Conservation (phyloP, 2,329 filamentous ascomycete genomes). For the Sordariomycetes sp. region DNA sequence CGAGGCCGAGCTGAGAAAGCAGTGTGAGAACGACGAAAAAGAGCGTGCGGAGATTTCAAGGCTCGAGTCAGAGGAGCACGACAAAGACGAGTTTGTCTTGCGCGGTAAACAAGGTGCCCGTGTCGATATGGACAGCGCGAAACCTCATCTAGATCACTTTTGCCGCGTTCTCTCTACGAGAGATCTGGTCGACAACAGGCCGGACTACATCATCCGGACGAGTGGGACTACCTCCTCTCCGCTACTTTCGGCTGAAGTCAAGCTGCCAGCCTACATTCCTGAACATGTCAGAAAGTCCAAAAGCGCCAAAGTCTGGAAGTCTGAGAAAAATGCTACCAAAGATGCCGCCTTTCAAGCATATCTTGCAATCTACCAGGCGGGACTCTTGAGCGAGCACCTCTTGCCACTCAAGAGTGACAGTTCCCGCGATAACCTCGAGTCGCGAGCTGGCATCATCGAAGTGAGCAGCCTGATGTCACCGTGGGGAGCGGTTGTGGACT, state of each 20-base stretch:
- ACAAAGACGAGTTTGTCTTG: neutral
- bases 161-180: slow-evolving; percentile 47
- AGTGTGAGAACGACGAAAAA: slow-evolving; percentile 52
- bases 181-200: slow-evolving; percentile 49
- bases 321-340: slow-evolving; percentile 58
- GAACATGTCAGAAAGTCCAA: slow-evolving; percentile 38
- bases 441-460: slow-evolving; percentile 18
- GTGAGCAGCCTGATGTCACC: slow-evolving; percentile 28
- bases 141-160: slow-evolving; percentile 70
- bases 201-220: slow-evolving; percentile 51
- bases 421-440: slow-evolving; percentile 20
- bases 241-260: slow-evolving; percentile 43
- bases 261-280: slow-evolving; percentile 60
- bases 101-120: slow-evolving; percentile 35
- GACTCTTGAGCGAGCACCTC: slow-evolving; percentile 65
- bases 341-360: slow-evolving; percentile 81
- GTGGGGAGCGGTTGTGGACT: slow-evolving; percentile 27
- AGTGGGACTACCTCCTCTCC: slow-evolving; percentile 6
- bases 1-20: slow-evolving; percentile 27
- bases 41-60: slow-evolving; percentile 27
- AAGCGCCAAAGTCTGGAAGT: slow-evolving; percentile 47
- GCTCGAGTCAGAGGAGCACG: slow-evolving; percentile 21
- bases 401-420: slow-evolving; percentile 44
- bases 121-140: slow-evolving; percentile 60
- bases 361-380: slow-evolving; percentile 50